Evolutionary conservation across 2,329 filamentous ascomycete species (phyloP).

Genomic region (Aspergillus pseudotamarii): DNA sequence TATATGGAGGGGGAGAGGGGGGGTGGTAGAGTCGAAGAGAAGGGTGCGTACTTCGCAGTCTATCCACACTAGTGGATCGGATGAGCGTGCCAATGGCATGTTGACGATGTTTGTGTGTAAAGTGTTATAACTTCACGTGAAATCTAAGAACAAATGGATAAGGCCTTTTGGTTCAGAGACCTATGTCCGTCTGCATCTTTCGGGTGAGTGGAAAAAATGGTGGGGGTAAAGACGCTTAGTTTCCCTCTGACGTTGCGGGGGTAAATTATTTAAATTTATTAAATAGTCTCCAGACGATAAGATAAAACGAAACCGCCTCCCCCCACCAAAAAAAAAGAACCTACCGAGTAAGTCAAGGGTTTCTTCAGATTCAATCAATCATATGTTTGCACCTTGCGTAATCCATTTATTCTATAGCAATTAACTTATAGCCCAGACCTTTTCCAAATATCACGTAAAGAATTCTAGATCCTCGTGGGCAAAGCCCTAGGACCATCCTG

Average conservation of each 20-base stretch:
- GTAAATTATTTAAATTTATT: not conserved
- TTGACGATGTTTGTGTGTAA: constrained; percentile 9
- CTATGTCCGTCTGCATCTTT: not conserved
- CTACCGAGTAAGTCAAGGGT: not conserved
- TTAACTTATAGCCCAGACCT: constrained; percentile 6
- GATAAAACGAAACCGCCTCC: not conserved
- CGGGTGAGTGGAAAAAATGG: not conserved
- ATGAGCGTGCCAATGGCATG: constrained; percentile 54
- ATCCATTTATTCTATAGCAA: constrained; percentile 14
- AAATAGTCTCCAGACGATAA: not conserved
- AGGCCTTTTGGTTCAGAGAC: not conserved
- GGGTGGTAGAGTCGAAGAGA: not conserved
- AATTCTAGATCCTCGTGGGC: not conserved
- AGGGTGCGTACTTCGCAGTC: constrained; percentile 65
- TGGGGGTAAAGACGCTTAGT: not conserved
- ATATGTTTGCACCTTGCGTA: constrained; percentile 12
- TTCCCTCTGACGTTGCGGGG: not conserved
- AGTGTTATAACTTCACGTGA: not conserved
- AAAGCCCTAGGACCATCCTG: not conserved
- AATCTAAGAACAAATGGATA: not conserved
- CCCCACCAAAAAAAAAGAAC: too few species aligned
- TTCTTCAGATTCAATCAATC: not conserved
- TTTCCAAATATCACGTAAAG: not conserved
- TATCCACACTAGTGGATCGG: constrained; percentile 79
- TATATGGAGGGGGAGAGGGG: too few species aligned